Base-by-base conservation (phyloP, 1,139 yeast species). In the Candida sp. region DNA sequence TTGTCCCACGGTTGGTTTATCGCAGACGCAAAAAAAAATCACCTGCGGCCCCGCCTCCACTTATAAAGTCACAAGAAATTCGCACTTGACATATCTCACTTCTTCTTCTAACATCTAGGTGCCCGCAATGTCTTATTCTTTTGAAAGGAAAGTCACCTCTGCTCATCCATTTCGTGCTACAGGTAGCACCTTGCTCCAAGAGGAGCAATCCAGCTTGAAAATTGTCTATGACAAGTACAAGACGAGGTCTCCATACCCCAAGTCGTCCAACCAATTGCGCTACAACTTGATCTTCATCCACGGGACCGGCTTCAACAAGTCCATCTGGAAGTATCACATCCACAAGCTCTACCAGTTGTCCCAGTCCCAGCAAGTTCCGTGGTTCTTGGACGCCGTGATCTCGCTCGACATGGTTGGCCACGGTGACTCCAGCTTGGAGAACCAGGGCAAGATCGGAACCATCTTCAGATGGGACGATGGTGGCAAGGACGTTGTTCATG, bases 251-350 rank as follows among this genome's bases (percentile, higher is more conserved):
- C 51, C 58, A 3, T 42, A 54, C n/a, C 55, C 57, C 9, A 54
- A 58, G 3, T 61, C 69, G 0, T 48, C 51, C 5, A 66, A 63
- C 32, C 65, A 62, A 30, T 54, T 69, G 11, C 56, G 63, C 43
- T 59, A 85, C 54, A 88, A 87, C 63, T 62, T 88, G 44, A 66
- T 86, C 37, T 88, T 88, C 65, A 65, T 80, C 42, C 88, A 86
- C 61, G 94, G 92, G 0, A 84, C 88, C 4, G 92, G 92, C 2
- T 83, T 86, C 85, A 80, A 80, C 59, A 86, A 86, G 58, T 75
- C 80, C 26, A 57, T 84, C 3, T 88, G 93, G 93, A 74, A 75
- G 43, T 83, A 82, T 60, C 79, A 83, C 63, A 76, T 86, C 49
- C 72, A 73, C 33, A 70, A 73, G 58, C 63, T 84, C 42, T 74